A percentile compares a stretch with the other conserved stretches of the same genome.
Evolutionary conservation across 2,329 filamentous ascomycete species (phyloP).

Genomic region (Fusarium subglutinans): DNA sequence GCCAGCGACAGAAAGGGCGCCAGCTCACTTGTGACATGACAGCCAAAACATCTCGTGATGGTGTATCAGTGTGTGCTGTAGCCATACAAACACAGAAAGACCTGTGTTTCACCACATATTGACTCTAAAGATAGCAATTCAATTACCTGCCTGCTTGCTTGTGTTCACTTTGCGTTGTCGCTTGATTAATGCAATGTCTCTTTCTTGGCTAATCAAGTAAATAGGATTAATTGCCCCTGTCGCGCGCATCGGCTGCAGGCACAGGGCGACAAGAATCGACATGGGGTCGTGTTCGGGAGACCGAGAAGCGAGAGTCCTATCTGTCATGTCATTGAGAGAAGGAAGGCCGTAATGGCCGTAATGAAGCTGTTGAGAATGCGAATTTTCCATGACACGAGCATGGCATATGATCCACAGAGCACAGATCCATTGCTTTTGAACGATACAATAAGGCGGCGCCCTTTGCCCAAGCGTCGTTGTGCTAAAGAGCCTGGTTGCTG

Average conservation of each 20-base stretch:
- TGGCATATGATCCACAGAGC: constrained; percentile 6
- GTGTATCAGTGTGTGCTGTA: constrained; percentile 1
- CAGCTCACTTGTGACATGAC: constrained; percentile 12
- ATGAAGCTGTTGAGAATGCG: constrained; percentile 4
- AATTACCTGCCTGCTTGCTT: not conserved
- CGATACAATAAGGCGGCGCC: not conserved
- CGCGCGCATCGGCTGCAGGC: constrained; percentile 1
- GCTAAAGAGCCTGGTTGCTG: constrained; percentile 3
- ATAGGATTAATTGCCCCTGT: constrained; percentile 18
- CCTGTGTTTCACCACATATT: constrained; percentile 27
- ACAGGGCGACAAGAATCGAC: not conserved
- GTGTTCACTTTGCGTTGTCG: constrained; percentile 2
- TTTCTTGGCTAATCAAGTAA: constrained; percentile 4
- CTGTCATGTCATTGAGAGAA: not conserved
- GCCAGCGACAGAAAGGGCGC: not conserved
- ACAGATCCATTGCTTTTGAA: not conserved
- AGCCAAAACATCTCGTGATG: constrained; percentile 3
- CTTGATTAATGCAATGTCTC: not conserved
- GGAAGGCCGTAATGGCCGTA: not conserved
- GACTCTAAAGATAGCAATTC: constrained; percentile 30
- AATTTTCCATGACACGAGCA: constrained; percentile 23
- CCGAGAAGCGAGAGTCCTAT: not conserved
- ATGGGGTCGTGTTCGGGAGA: constrained; percentile 19
- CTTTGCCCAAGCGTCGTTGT: not conserved
- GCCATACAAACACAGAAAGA: not conserved